Conservation (phyloP, 306 rosid genomes). For the Geum urbanum region DNA sequence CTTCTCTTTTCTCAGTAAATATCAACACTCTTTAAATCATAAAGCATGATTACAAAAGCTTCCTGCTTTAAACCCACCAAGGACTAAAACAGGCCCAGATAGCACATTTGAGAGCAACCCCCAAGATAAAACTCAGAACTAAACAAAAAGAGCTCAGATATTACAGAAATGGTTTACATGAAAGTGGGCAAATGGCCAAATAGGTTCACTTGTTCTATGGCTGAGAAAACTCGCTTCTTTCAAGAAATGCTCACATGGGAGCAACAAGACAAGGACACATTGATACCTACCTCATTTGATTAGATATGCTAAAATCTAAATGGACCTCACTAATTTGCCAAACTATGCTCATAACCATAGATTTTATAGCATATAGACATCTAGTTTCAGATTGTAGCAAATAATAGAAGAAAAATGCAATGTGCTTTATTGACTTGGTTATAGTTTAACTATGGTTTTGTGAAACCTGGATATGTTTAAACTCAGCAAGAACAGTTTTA, state of each 20-base stretch:
- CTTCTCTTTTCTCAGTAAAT: constrained; percentile 29
- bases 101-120: neutral
- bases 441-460: neutral
- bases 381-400: neutral
- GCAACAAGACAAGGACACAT: constrained; percentile 37
- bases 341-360: neutral
- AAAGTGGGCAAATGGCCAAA: constrained; percentile 31
- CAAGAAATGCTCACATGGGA: constrained; percentile 77
- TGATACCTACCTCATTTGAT: constrained; percentile 36
- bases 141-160: constrained; percentile 24
- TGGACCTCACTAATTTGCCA: neutral
- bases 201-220: constrained; percentile 39
- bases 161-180: constrained; percentile 8
- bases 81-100: constrained; percentile 6
- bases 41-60: constrained; percentile 36
- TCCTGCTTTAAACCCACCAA: constrained; percentile 41
- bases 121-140: neutral
- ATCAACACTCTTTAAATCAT: constrained; percentile 43
- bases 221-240: constrained; percentile 41
- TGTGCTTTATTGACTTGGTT: neutral
- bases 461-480: neutral
- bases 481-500: neutral
- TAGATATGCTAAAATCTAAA: neutral
- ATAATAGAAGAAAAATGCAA: neutral
- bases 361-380: neutral